A percentile compares a stretch with the other conserved stretches of the same genome.
phyloP scores from a whole-genome alignment of 2,329 filamentous ascomycete genomes.

The Rhinocladiella mackenziei region DNA sequence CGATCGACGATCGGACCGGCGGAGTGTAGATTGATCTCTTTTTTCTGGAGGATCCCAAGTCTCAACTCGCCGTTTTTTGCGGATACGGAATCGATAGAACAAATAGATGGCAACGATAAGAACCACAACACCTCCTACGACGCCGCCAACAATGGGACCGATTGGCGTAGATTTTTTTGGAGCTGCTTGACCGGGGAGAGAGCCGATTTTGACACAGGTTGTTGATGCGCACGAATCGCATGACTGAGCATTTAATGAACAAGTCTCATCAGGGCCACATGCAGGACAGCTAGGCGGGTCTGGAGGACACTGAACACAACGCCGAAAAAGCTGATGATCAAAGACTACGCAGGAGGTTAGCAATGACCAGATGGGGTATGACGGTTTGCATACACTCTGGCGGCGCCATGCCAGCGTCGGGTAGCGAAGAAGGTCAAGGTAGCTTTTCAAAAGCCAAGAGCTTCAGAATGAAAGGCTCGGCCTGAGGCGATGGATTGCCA shows the following conservation, averaged over 20 bases:
- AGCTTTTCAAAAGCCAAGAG: background rate
- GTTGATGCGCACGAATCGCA: slow-evolving; percentile 59
- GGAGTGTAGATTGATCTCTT: slow-evolving; percentile 54
- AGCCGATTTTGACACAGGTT: slow-evolving; percentile 49
- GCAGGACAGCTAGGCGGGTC: slow-evolving; percentile 55
- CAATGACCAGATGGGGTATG: background rate
- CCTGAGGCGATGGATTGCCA: too few relatives aligned
- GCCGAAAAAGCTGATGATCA: slow-evolving; percentile 48
- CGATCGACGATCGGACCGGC: slow-evolving; percentile 64
- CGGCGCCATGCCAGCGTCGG: slow-evolving; percentile 9
- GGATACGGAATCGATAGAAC: slow-evolving; percentile 82
- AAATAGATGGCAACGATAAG: slow-evolving; percentile 73
- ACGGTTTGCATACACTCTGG: slow-evolving; percentile 6
- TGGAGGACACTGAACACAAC: slow-evolving; percentile 57
- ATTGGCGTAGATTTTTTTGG: slow-evolving; percentile 38
- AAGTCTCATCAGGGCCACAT: slow-evolving; percentile 55
- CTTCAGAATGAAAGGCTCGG: background rate
- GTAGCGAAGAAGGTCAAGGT: background rate
- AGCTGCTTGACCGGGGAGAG: slow-evolving; percentile 36
- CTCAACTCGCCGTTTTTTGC: slow-evolving; percentile 59
- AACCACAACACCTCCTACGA: slow-evolving; percentile 75
- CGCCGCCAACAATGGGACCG: slow-evolving; percentile 86
- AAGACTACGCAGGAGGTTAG: slow-evolving; percentile 16
- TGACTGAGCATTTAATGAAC: slow-evolving; percentile 55
- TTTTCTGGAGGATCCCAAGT: slow-evolving; percentile 55